Evolutionary conservation across 805 yeast genomes (phyloP).

Genomic region (Metschnikowia koreensis): DNA sequence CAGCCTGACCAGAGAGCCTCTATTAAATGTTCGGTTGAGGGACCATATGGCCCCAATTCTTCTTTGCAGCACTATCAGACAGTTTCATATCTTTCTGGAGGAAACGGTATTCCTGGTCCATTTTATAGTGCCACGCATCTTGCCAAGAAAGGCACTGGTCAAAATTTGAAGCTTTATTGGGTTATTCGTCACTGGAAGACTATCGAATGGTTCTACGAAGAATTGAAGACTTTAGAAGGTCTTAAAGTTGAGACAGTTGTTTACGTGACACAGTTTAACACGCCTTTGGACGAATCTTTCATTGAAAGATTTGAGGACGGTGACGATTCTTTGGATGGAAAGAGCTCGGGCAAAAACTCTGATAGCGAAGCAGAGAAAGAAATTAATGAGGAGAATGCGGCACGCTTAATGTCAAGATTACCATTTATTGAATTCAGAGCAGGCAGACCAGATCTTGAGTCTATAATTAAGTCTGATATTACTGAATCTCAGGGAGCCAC

Average conservation of each 20-base stretch:
- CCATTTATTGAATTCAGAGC: constrained; percentile 41
- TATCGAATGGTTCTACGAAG: constrained; percentile 40
- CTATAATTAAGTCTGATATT: constrained; percentile 37
- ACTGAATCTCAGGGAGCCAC: constrained; percentile 35
- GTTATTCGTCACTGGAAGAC: constrained; percentile 39
- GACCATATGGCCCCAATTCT: constrained; percentile 54
- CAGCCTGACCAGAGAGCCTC: constrained; percentile 32
- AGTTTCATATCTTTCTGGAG: constrained; percentile 58
- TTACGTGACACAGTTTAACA: constrained; percentile 25
- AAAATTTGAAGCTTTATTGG: constrained; percentile 34
- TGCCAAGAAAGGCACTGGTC: constrained; percentile 14
- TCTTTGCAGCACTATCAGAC: constrained; percentile 49
- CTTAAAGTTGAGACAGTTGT: constrained; percentile 37
- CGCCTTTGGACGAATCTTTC: constrained; percentile 18
- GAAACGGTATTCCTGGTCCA: constrained; percentile 62
- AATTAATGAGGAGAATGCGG: constrained; percentile 13
- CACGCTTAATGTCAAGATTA: constrained; percentile 23
- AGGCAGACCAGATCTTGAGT: constrained; percentile 43
- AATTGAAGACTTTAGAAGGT: constrained; percentile 31
- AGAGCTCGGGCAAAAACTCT: constrained; percentile 12
- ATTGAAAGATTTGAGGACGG: constrained; percentile 9
- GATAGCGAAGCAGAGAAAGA: constrained; percentile 6
- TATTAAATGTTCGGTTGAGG: constrained; percentile 52
- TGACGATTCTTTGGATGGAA: constrained; percentile 8
- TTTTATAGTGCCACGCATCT: constrained; percentile 42